A percentile compares a stretch with the other conserved stretches of the same genome.
Conservation (phyloP, 2,329 filamentous ascomycete species). For the Sclerotinia subarctica region DNA sequence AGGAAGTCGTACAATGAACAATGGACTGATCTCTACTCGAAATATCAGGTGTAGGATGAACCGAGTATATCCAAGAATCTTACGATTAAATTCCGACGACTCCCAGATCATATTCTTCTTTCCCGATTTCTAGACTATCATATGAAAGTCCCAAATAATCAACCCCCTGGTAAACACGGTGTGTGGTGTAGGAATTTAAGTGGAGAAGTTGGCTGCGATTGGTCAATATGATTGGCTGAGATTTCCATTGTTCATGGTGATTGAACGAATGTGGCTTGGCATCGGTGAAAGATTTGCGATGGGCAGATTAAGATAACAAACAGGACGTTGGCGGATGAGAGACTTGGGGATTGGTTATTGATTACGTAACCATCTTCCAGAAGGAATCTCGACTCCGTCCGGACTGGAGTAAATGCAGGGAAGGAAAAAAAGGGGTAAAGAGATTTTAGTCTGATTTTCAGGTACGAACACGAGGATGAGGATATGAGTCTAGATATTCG, state of each 20-base stretch:
- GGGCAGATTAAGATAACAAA: not conserved
- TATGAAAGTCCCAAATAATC: not conserved
- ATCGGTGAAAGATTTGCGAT: conserved; percentile 8
- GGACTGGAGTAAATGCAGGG: not conserved
- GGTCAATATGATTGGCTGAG: not conserved
- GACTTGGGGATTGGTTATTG: not conserved
- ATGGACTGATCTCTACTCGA: not conserved
- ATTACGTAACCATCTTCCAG: not conserved
- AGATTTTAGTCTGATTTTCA: not conserved
- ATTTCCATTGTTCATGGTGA: not conserved
- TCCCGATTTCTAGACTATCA: not conserved
- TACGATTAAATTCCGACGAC: not conserved
- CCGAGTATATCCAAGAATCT: not conserved
- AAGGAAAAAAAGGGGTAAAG: not conserved
- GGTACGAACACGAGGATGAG: conserved; percentile 1
- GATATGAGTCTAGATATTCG: not conserved
- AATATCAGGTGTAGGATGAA: not conserved
- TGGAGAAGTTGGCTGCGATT: no score
- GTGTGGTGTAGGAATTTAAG: not conserved
- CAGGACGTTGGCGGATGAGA: not conserved
- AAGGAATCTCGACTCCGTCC: not conserved
- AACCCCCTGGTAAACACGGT: not conserved
- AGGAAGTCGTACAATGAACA: not conserved
- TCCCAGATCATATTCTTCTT: not conserved
- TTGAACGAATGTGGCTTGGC: not conserved